A percentile compares a stretch with the other conserved stretches of the same genome.
Evolutionary conservation across 2,329 filamentous ascomycete species (phyloP).

Genomic region (Thyridium curvatum): DNA sequence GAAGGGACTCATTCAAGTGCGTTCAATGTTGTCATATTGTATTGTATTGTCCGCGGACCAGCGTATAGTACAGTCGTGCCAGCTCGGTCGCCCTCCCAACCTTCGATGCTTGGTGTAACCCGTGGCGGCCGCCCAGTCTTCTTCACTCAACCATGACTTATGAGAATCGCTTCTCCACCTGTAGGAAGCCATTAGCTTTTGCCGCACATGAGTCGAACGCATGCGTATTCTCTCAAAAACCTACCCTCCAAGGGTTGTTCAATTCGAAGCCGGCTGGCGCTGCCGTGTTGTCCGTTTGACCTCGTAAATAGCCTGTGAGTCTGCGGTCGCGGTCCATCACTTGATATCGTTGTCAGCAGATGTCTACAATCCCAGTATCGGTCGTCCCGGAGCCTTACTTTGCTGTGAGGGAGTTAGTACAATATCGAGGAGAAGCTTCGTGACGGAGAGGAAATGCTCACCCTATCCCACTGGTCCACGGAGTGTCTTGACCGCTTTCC

Average conservation of each 20-base stretch:
- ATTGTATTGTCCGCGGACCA: background rate
- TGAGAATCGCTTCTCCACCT: constrained; percentile 49
- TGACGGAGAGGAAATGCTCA: constrained; percentile 22
- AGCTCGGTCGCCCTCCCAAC: too few relatives aligned
- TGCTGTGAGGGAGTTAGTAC: constrained; percentile 38
- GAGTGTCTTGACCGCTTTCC: constrained; percentile 55
- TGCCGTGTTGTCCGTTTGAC: constrained; percentile 47
- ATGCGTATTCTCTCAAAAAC: too few relatives aligned
- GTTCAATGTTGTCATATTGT: constrained; percentile 9
- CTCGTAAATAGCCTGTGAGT: constrained; percentile 52
- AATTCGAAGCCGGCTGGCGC: constrained; percentile 56
- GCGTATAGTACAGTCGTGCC: too few relatives aligned
- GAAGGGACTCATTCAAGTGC: constrained; percentile 1
- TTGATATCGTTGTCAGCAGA: constrained; percentile 25
- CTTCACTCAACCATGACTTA: constrained; percentile 18
- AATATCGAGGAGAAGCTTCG: background rate
- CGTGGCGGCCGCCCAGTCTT: too few relatives aligned
- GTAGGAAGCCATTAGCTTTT: constrained; percentile 1
- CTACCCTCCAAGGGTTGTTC: constrained; percentile 59
- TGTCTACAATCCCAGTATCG: too few relatives aligned
- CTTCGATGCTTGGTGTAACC: constrained; percentile 3
- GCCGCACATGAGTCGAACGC: constrained; percentile 1
- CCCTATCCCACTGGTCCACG: constrained; percentile 58
- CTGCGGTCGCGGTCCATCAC: constrained; percentile 62
- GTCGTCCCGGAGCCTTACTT: constrained; percentile 33